A percentile compares a stretch with the other conserved stretches of the same genome.
These are phyloP conservation scores for Chimonanthus salicifolius DNA, from an alignment of 164 flowering plant species.

Conservation along the genomic window DNA sequence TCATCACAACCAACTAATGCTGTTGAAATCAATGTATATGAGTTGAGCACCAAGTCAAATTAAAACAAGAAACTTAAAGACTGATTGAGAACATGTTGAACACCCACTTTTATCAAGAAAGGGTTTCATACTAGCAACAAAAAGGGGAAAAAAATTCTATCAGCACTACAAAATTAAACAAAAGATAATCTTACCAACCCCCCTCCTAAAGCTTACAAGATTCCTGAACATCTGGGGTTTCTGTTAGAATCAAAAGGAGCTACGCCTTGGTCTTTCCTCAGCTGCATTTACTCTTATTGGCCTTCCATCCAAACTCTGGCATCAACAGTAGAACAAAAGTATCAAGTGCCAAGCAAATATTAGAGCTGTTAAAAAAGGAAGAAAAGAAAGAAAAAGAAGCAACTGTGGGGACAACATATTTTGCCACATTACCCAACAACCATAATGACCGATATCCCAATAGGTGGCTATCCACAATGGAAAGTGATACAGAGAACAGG, in stretches of 20 bases:
- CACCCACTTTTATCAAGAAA: too few species aligned
- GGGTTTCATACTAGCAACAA: not conserved
- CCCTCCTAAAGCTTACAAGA: not conserved
- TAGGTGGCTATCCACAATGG: not conserved
- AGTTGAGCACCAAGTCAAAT: too few species aligned
- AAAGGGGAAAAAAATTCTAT: not conserved
- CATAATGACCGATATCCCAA: too few species aligned
- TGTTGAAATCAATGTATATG: too few species aligned
- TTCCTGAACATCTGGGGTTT: not conserved
- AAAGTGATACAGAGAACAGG: not conserved
- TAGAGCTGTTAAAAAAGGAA: too few species aligned
- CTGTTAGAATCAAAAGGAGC: constrained; percentile 16
- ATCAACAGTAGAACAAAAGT: not conserved
- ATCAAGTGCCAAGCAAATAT: not conserved
- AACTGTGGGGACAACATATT: too few species aligned
- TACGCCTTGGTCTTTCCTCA: constrained; percentile 53
- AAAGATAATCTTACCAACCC: not conserved
- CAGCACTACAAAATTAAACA: not conserved
- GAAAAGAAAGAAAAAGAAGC: too few species aligned
- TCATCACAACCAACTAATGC: too few species aligned
- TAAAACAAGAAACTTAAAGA: too few species aligned
- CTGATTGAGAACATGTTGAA: too few species aligned
- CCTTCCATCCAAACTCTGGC: constrained; percentile 83
- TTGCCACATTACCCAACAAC: too few species aligned
- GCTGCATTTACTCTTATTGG: constrained; percentile 71